Evolutionary conservation across 2,329 filamentous ascomycete genomes (phyloP), one percentile per base, ranked within the genome.

Genomic region (Diaporthe ampelina): DNA sequence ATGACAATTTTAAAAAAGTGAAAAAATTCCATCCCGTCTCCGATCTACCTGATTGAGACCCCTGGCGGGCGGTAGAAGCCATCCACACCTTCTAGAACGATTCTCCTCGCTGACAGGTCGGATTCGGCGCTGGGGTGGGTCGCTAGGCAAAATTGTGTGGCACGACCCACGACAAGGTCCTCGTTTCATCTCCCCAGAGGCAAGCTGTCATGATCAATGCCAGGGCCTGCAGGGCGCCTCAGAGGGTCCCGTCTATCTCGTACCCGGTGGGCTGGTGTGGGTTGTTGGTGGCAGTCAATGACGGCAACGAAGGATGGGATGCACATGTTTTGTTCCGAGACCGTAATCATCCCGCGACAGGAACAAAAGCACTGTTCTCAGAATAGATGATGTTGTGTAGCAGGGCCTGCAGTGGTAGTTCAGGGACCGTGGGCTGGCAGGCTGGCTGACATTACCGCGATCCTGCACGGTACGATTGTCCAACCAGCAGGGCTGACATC

Each of bases 21-120:
- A 69, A 65, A 65, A 57, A 70, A 58, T 48, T 3, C 26, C 69
- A 65, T 68, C 54, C 43, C 26, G 70, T 54, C 48, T 45, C 37
- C 65, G 73, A 58, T 29, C 59, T 43, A n/a, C 58, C 48, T 35
- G 32, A 65, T 45, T 73, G 40, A 45, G 48, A 56, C 58, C 65
- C 74, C 67, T 75, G 74, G 29, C 29, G 19, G 52, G 48, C 48
- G 15, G 17, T 54, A 21, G 72, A 68, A 75, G 57, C 50, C 58
- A 67, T 69, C 73, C 67, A 71, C 72, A 67, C 58, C 72, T 74
- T 75, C 74, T 71, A 74, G 74, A 75, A 75, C 67, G 65, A 75
- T 75, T 75, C 43, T 50, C 63, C 63, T 63, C 48, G 58, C 72
- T 74, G 40, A 63, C 32, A 54, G 68, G 73, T 65, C 67, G 19